These are phyloP conservation scores for Lecanicillium sp. DNA, from an alignment of 2,329 filamentous ascomycete species.

Conservation along the genomic window DNA sequence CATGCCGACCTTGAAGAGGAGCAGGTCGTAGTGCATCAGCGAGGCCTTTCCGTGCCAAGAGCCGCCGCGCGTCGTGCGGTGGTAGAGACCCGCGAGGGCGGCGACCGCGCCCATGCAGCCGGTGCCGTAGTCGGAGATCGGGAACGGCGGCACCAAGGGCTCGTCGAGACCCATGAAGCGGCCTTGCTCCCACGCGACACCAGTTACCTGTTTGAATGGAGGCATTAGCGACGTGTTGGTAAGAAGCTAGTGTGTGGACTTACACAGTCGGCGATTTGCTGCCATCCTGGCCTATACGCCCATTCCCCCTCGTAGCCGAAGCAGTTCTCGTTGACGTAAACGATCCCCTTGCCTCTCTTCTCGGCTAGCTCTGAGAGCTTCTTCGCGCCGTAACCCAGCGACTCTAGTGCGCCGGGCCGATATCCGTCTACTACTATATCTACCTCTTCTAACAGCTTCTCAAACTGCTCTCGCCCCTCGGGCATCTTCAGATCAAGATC, in stretches of 20 bases:
- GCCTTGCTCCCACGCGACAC: conserved; percentile 58
- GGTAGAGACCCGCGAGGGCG: conserved; percentile 57
- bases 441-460: conserved; percentile 52
- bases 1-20: conserved; percentile 55
- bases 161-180: conserved; percentile 54
- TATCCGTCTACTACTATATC: conserved; percentile 65
- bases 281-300: conserved; percentile 61
- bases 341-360: conserved; percentile 53
- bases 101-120: conserved; percentile 66
- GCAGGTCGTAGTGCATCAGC: conserved; percentile 62
- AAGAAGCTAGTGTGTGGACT: conserved; percentile 8
- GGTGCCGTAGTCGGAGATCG: conserved; percentile 62
- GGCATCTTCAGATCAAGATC: conserved; percentile 56
- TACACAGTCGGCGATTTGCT: conserved; percentile 63
- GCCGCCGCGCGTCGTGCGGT: conserved; percentile 56
- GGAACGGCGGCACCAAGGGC: conserved; percentile 60
- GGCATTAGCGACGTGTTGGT: background rate
- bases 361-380: conserved; percentile 46
- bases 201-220: conserved; percentile 38
- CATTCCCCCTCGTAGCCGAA: conserved; percentile 58
- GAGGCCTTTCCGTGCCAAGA: conserved; percentile 61
- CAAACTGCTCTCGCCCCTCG: conserved; percentile 49
- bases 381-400: conserved; percentile 56
- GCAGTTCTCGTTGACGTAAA: conserved; percentile 67
- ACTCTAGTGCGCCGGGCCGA: conserved; percentile 57